Base-by-base conservation (phyloP, 2,329 filamentous ascomycete species). In the Paecilomyces formosus region DNA sequence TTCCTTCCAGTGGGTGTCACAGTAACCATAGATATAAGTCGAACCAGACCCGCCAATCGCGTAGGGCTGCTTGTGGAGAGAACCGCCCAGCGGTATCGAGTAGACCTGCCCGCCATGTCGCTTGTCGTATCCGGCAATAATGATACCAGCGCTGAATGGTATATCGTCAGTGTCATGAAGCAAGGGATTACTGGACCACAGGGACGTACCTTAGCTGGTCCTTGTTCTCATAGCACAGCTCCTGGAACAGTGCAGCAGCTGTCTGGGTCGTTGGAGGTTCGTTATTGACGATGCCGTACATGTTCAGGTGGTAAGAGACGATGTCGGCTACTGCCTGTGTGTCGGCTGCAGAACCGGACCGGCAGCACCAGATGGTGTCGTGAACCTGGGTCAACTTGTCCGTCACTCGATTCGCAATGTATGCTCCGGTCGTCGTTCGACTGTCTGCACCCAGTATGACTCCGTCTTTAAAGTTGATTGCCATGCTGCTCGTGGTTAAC, bases 301-400 rank as follows among this genome's bases (percentile, higher is more conserved):
- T 86, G 68, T 90, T 90, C 56, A 99, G 84, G 75, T 99, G 90
- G 77, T 97, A 97, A 73, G 96, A 90, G 50, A 99, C 94, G 69
- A 99, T 97, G 72, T 99, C 94, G 60, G 94, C 94, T 54, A 99
- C 92, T 55, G 94, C 94, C 78, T 99, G 94, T 60, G 94, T 99
- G 73, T 99, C 94, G 66, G 94, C 94, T 31, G 94, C 94, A 26
- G 94, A 99, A 55, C 94, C 94, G 61, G 94, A 97, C 71, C 94
- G 88, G 81, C 94, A 99, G 81, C 94, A 99, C 94, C 94, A 99
- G 78, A 99, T 97, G 60, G 93, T 97, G 77, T 99, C 94, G 79
- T 96, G 90, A 61, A 99, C 93, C 81, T 92, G 89, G 70, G 94
- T 99, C 74, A 99, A 87, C 83, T 99, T 99, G 84, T 99, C 94